Conservation (phyloP, 2,329 filamentous ascomycete genomes). For the Knoxdaviesia capensis region DNA sequence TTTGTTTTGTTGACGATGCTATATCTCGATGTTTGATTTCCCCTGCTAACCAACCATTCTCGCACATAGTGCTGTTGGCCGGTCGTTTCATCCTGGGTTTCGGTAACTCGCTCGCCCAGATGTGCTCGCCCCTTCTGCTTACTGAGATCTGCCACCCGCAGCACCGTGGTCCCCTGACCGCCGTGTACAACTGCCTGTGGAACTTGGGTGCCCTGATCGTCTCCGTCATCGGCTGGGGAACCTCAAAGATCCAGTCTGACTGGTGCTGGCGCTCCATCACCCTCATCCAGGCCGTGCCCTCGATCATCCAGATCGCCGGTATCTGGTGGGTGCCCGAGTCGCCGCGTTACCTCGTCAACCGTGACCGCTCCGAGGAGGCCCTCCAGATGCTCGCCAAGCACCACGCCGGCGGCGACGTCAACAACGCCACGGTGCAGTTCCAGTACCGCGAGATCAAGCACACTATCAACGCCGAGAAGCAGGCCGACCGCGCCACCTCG, state of each 20-base stretch:
- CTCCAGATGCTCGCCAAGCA: constrained; percentile 29
- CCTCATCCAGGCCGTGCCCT: constrained; percentile 41
- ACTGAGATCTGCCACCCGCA: constrained; percentile 50
- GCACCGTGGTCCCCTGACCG: constrained; percentile 42
- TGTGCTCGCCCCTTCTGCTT: constrained; percentile 41
- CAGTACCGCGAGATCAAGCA: constrained; percentile 47
- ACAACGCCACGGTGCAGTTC: constrained; percentile 41
- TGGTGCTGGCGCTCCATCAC: constrained; percentile 51
- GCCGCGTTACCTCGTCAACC: constrained; percentile 14
- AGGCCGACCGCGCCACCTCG: constrained; percentile 23
- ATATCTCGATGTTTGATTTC: neutral
- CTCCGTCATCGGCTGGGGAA: constrained; percentile 43
- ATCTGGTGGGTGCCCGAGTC: constrained; percentile 11
- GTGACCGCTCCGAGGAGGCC: constrained; percentile 18
- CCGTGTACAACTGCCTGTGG: constrained; percentile 50
- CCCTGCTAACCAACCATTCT: neutral
- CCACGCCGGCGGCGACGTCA: constrained; percentile 38
- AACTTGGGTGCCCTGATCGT: constrained; percentile 38
- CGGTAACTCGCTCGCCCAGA: constrained; percentile 43
- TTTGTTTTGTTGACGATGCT: no score
- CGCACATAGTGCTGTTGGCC: constrained; percentile 15
- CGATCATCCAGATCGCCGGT: constrained; percentile 27
- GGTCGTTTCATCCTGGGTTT: constrained; percentile 33
- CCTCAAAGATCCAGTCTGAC: constrained; percentile 31
- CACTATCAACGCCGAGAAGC: constrained; percentile 37